These are phyloP conservation scores for Ajuga reptans DNA, from an alignment of 305 asterid genomes.

Conservation along the genomic window DNA sequence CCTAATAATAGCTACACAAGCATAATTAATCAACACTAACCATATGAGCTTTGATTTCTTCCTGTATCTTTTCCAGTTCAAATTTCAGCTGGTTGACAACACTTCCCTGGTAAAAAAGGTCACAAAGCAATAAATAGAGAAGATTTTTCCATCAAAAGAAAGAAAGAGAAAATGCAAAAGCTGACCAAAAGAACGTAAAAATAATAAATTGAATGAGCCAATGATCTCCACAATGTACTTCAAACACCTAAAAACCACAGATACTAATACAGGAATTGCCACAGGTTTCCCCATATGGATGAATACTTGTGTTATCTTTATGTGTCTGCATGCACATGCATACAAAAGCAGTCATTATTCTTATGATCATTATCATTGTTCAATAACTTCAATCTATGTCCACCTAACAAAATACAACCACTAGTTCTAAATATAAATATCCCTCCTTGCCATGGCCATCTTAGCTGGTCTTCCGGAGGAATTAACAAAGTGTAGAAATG, in stretches of 20 bases:
- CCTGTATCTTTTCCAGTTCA: conserved; percentile 71
- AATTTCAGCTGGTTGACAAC: conserved; percentile 67
- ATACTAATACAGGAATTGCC: not conserved
- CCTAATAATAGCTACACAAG: conserved; percentile 1
- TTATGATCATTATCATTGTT: not conserved
- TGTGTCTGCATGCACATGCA: not conserved
- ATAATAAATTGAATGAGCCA: not conserved
- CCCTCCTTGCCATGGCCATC: not conserved
- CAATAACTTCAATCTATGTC: not conserved
- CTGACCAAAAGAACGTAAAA: not conserved
- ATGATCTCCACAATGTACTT: not conserved
- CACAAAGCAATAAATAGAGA: not conserved
- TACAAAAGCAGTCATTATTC: not conserved
- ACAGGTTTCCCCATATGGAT: not conserved
- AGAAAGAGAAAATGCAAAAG: conserved; percentile 4
- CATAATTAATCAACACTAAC: conserved; percentile 38
- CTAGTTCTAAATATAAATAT: not conserved
- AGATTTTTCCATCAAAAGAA: conserved; percentile 15
- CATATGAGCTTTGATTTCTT: conserved; percentile 68
- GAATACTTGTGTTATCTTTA: not conserved
- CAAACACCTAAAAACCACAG: not conserved
- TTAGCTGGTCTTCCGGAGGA: not conserved
- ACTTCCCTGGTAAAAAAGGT: conserved; percentile 51
- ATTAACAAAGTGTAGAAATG: not conserved
- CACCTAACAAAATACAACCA: not conserved